Evolutionary conservation across 176 grass and related monocot genomes (phyloP).

Genomic region (Bonia amplexicaulis): DNA sequence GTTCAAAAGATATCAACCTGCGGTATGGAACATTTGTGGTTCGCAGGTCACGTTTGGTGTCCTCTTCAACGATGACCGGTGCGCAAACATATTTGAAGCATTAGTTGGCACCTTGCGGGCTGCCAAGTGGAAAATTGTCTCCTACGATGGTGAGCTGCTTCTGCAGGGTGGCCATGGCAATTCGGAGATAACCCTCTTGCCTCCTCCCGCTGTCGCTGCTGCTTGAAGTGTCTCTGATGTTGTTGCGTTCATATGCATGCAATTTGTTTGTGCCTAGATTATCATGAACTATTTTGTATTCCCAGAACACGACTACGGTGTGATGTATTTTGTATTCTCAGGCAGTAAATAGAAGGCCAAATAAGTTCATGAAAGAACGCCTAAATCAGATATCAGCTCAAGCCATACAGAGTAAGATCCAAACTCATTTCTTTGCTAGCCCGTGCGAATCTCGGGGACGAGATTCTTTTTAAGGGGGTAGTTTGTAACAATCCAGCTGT

Average conservation of each 20-base stretch:
- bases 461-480: no score
- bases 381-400: no score
- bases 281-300: slow-evolving; percentile 12
- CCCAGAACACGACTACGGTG: neutral
- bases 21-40: neutral
- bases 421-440: no score
- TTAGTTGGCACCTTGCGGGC: slow-evolving; percentile 81
- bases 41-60: slow-evolving; percentile 86
- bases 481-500: no score
- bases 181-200: slow-evolving; percentile 72
- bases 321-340: no score
- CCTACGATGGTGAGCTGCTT: slow-evolving; percentile 74
- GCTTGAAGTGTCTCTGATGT: slow-evolving; percentile 9
- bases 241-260: neutral
- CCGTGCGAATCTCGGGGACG: no score
- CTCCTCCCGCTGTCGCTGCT: slow-evolving; percentile 30
- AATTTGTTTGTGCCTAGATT: slow-evolving; percentile 12
- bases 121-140: slow-evolving; percentile 68
- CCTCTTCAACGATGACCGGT: slow-evolving; percentile 85
- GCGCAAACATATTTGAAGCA: slow-evolving; percentile 92
- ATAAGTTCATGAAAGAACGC: no score
- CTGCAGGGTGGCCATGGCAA: slow-evolving; percentile 95
- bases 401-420: no score
- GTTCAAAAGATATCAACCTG: neutral
- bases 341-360: no score